Conservation (phyloP, 1,284 basidiomycete genomes). For the Boletus sp. region DNA sequence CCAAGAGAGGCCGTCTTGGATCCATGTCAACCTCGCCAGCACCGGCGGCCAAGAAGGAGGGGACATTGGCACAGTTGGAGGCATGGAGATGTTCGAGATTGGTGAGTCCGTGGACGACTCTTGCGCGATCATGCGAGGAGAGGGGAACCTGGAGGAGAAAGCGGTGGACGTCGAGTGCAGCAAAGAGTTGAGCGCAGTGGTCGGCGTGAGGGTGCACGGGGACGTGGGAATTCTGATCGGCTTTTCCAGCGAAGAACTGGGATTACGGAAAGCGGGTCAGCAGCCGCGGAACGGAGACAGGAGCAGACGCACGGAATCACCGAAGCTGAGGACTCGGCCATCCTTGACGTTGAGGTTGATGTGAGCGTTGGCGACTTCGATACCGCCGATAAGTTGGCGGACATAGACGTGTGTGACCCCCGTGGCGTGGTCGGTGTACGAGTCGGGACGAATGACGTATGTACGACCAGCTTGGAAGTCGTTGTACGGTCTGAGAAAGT, state of each 20-base stretch:
- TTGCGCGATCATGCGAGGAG: slow-evolving; percentile 11
- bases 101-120: slow-evolving; percentile 19
- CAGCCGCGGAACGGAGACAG: slow-evolving; percentile 10
- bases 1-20: slow-evolving; percentile 49
- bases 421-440: slow-evolving; percentile 80
- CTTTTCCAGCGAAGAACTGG: slow-evolving; percentile 50
- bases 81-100: slow-evolving; percentile 45
- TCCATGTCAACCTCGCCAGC: slow-evolving; percentile 26
- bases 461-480: slow-evolving; percentile 35
- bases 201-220: slow-evolving; percentile 50
- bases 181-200: slow-evolving; percentile 50
- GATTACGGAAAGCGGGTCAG: slow-evolving; percentile 19
- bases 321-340: slow-evolving; percentile 75
- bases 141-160: slow-evolving; percentile 14
- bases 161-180: slow-evolving; percentile 25
- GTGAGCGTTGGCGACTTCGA: slow-evolving; percentile 85
- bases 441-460: slow-evolving; percentile 70
- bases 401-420: slow-evolving; percentile 85
- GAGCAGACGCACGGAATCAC: slow-evolving; percentile 62
- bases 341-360: slow-evolving; percentile 88
- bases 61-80: slow-evolving; percentile 54
- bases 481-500: slow-evolving; percentile 46
- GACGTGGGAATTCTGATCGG: slow-evolving; percentile 35
- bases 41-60: slow-evolving; percentile 20
- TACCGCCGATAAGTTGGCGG: slow-evolving; percentile 74